Evolutionary conservation across 108 stramenopile species (phyloP), one percentile per base, ranked within the genome.

Genomic region (Pseudonitzschia multiseries): DNA sequence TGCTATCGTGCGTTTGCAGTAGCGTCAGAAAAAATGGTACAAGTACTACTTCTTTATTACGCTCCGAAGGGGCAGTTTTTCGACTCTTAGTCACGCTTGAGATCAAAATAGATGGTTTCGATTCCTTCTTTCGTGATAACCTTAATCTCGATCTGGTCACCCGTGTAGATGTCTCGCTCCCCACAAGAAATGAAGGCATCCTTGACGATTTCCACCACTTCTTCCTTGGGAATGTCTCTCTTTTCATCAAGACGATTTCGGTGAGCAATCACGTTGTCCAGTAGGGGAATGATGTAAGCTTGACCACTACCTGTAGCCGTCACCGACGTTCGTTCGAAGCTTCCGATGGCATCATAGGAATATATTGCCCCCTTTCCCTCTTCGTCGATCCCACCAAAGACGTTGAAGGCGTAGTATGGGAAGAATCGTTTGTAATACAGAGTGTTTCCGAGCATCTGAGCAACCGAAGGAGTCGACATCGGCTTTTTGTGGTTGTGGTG

Each of bases 321-420:
- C 66, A 86, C 94, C 33, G 83, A 73, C 8, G 94, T 96, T 29
- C 96, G 90, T 80, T 99, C 96, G 79, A 93, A 98, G 33, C 83
- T 84, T 17, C 99, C 99, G 72, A 98, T 97, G 64, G 97, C 98
- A 85, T 99, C 99, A 84, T 99, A 99, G 48, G 96, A 96, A 78
- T 95, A 98, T 12, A 98, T 94, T 27, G 91, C 89, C 9, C 99
- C 99, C 78, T 89, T 94, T 36, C 98, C 98, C 68, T 98, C 97
- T 62, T 89, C 88, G 72, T 99, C 98, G 43, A 99, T 82, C 0
- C 99, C 99, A 4, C 96, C 96, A 44, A 98, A 80, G 41, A 98
- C 97, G 77, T 97, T 97, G 78, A 99, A 98, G 22, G 97, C 89
- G 78, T 99, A 99, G 82, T 98, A 99, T 24, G 99, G 99, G 83